Evolutionary conservation across 495 filamentous ascomycete genomes (phyloP).

Genomic region (Aspergillus taichungensis): DNA sequence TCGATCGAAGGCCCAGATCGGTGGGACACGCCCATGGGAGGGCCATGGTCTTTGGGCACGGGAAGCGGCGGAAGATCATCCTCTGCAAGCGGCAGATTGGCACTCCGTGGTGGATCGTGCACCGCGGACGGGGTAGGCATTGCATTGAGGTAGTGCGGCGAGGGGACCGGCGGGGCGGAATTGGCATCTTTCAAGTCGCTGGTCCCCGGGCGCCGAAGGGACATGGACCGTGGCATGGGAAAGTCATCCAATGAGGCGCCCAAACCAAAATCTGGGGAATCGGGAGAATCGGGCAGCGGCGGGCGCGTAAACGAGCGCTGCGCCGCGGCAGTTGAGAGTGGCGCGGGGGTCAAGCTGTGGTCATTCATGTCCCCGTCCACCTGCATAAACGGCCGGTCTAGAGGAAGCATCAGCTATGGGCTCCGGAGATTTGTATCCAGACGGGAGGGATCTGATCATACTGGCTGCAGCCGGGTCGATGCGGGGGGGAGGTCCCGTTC

Average conservation of each 20-base stretch:
- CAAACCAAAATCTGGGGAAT: constrained; percentile 40
- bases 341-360: constrained; percentile 52
- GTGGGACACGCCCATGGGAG: constrained; percentile 9
- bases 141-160: constrained; percentile 7
- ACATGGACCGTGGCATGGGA: constrained; percentile 40
- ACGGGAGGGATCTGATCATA: constrained; percentile 22
- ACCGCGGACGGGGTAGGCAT: neutral
- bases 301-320: constrained; percentile 31
- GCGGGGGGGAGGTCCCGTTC: constrained; percentile 34
- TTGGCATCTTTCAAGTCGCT: constrained; percentile 1
- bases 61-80: constrained; percentile 20
- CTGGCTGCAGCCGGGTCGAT: constrained; percentile 50
- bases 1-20: constrained; percentile 26
- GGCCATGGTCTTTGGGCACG: constrained; percentile 15
- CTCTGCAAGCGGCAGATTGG: constrained; percentile 9
- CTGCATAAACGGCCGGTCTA: constrained; percentile 55
- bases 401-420: neutral
- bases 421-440: neutral
- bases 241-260: constrained; percentile 34
- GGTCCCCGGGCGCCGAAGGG: constrained; percentile 4
- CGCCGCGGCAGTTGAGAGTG: constrained; percentile 32
- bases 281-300: constrained; percentile 31
- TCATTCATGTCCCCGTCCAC: constrained; percentile 53
- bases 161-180: constrained; percentile 14
- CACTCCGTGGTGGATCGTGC: constrained; percentile 4